These are phyloP conservation scores for Melampsora allii-populina DNA, from an alignment of 1,284 basidiomycete genomes.

Conservation along the genomic window DNA sequence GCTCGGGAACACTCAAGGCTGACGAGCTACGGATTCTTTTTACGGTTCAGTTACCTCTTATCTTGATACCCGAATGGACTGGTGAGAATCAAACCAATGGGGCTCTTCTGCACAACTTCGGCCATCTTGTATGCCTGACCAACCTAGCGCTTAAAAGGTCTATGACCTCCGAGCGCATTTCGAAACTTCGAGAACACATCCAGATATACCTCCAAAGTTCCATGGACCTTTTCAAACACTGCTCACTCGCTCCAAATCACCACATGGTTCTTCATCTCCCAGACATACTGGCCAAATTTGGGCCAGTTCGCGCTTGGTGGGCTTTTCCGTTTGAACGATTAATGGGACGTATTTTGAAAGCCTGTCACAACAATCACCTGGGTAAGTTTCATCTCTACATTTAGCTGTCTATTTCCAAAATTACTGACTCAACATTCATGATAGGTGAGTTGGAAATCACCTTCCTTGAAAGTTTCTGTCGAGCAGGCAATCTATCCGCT, in stretches of 20 bases:
- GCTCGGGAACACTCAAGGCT: constrained; percentile 43
- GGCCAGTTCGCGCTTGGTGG: constrained; percentile 17
- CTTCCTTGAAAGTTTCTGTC: constrained; percentile 2
- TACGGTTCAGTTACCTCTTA: constrained; percentile 39
- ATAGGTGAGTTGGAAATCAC: constrained; percentile 28
- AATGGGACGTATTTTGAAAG: constrained; percentile 17
- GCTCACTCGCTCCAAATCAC: constrained; percentile 9
- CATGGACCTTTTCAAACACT: neutral
- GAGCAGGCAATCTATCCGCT: constrained; percentile 6
- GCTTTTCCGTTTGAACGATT: constrained; percentile 22
- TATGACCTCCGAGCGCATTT: neutral
- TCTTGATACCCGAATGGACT: constrained; percentile 1
- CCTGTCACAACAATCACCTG: constrained; percentile 21
- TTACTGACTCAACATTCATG: neutral
- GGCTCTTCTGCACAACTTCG: constrained; percentile 20
- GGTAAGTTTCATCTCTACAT: neutral
- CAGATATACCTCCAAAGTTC: neutral
- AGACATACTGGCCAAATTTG: constrained; percentile 14
- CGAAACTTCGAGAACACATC: constrained; percentile 8
- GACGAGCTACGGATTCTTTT: constrained; percentile 39
- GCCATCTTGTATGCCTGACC: too few species aligned
- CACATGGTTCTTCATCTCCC: constrained; percentile 16
- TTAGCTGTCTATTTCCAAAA: neutral
- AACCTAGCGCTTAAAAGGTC: neutral
- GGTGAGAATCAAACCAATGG: neutral